Evolutionary conservation across 257 asterid genomes (phyloP).

Genomic region (Nicotiana tabacum): DNA sequence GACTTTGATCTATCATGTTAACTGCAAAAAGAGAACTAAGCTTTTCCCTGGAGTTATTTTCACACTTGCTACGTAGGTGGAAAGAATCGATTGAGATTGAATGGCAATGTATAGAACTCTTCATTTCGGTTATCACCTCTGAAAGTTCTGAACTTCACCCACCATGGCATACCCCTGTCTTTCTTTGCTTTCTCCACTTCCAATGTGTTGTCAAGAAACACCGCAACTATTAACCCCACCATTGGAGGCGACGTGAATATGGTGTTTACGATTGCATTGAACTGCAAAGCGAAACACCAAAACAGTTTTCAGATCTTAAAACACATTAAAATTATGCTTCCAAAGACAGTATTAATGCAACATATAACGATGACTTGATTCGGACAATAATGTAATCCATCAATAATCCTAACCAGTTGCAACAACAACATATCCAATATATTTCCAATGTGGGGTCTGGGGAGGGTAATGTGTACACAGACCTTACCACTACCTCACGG

Average conservation of each 20-base stretch:
- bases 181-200: constrained; percentile 92
- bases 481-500: no score
- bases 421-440: no score
- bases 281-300: constrained; percentile 39
- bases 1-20: constrained; percentile 24
- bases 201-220: constrained; percentile 84
- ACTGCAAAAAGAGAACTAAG: constrained; percentile 10
- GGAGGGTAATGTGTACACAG: no score
- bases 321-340: neutral
- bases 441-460: no score
- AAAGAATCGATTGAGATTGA: constrained; percentile 90
- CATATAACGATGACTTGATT: neutral
- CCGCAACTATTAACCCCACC: constrained; percentile 75
- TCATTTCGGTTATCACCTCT: constrained; percentile 93
- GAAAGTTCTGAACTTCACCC: constrained; percentile 89
- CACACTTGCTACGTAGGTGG: constrained; percentile 65
- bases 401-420: neutral
- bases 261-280: constrained; percentile 85
- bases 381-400: neutral
- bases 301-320: neutral
- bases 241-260: constrained; percentile 86
- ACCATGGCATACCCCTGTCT: constrained; percentile 99
- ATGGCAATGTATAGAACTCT: constrained; percentile 93
- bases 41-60: neutral
- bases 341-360: neutral